Conservation (phyloP, 306 rosid genomes). For the Rosa persica region DNA sequence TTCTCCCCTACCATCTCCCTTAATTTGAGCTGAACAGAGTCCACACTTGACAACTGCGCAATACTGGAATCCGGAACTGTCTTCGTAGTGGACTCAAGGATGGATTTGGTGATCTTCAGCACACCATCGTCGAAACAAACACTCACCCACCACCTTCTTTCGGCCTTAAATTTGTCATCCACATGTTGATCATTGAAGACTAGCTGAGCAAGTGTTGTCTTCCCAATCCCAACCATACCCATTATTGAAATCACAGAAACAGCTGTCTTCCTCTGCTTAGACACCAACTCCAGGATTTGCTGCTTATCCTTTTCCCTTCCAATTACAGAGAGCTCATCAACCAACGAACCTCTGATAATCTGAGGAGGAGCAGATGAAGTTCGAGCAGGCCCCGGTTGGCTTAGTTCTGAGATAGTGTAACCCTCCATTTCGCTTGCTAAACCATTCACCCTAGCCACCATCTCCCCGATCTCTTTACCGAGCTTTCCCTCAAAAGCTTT, state of each 20-base stretch:
- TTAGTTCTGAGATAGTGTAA: not conserved
- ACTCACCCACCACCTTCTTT: conserved; percentile 22
- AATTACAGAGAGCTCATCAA: conserved; percentile 8
- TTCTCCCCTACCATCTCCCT: too few relatives aligned
- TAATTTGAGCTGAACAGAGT: not conserved
- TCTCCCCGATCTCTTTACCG: not conserved
- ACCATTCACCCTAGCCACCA: conserved; percentile 3
- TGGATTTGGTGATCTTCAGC: not conserved
- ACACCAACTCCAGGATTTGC: not conserved
- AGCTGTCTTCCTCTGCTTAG: not conserved
- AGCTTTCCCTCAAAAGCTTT: not conserved
- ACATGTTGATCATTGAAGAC: conserved; percentile 20
- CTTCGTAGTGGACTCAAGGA: not conserved
- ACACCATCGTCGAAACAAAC: conserved; percentile 10
- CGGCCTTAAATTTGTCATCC: not conserved
- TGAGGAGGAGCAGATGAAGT: not conserved
- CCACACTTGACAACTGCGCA: not conserved
- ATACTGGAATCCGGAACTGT: not conserved
- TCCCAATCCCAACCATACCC: conserved; percentile 31
- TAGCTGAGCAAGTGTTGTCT: conserved; percentile 33
- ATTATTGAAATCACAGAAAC: conserved; percentile 10
- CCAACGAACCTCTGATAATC: conserved; percentile 1
- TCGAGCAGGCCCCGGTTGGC: not conserved
- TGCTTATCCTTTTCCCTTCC: conserved; percentile 15
- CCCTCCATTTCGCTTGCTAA: conserved; percentile 16